Evolutionary conservation across 2,329 filamentous ascomycete species (phyloP), one percentile per base, ranked within the genome.

Genomic region (Aspergillus ochraceus): DNA sequence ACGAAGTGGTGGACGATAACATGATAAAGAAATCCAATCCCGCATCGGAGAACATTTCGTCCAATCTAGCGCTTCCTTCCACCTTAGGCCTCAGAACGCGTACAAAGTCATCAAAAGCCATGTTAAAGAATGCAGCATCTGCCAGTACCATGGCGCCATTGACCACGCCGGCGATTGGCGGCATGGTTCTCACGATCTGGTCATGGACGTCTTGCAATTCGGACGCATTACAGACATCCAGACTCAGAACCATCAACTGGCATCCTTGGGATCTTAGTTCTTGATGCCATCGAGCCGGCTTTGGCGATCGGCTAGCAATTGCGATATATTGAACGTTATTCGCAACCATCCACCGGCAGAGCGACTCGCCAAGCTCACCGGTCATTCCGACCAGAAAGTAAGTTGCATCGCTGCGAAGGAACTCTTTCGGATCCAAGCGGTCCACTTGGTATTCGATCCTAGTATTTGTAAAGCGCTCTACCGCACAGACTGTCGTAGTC

Each of bases 21-120:
- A 77, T 71, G 52, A 79, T 63, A 59, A 80, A 80, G 66, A 80
- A 80, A 53, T 78, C 75, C 17, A 81, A 66, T 47, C 74, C 50
- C 30, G 6, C 66, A 29, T 26, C 52, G 19, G 45, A 47, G 69
- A 24, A 76, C 58, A 12, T 60, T 22, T 17, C 63, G 57, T 77
- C 71, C 12, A 79, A 65, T 54, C 77, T 77, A 65, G 70, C 71
- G 3, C 71, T 72, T 3, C 74, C 77, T 17, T 70, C 58, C 5
- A 78, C 71, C 60, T 83, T 83, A 1, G 79, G 75, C 17, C 20
- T 14, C 45, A 20, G 22, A 11, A 47, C 45, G 24, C 22, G 22
- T 2, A 20, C 19, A 12, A 47, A 47, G 19, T 47, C 45, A 3
- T 47, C 45, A 24, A 47, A 20, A 9, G 45, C 10, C 45, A 47